Conservation (phyloP, 2,329 filamentous ascomycete genomes). For the Cercospora citrullina region DNA sequence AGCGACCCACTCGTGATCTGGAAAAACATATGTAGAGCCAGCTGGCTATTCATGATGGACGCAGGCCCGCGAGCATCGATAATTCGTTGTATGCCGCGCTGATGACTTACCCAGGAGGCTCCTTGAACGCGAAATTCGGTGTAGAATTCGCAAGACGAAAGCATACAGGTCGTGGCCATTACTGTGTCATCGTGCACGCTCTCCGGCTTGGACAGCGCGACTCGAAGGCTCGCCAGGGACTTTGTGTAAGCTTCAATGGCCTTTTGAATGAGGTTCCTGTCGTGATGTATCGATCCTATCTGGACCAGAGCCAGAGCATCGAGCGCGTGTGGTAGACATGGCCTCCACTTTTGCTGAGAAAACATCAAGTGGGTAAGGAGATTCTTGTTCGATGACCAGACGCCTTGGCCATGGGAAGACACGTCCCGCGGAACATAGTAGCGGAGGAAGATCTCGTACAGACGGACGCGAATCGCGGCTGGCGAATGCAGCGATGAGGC, state of each 20-base stretch:
- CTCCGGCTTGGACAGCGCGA: conserved; percentile 16
- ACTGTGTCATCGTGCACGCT: conserved; percentile 29
- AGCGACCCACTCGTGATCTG: conserved; percentile 29
- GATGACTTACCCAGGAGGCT: conserved; percentile 31
- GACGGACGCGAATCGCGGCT: conserved; percentile 8
- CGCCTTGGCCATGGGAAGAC: background rate
- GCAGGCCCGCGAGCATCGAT: conserved; percentile 30
- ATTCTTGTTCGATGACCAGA: conserved; percentile 17
- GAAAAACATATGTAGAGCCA: conserved; percentile 31
- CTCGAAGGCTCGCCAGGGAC: conserved; percentile 26
- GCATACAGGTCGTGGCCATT: conserved; percentile 30
- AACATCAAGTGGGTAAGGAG: conserved; percentile 25
- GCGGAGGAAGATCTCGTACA: conserved; percentile 30
- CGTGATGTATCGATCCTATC: conserved; percentile 30
- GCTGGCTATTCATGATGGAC: conserved; percentile 23
- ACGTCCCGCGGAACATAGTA: conserved; percentile 30
- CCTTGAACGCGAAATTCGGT: conserved; percentile 30
- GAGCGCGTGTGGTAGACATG: conserved; percentile 29
- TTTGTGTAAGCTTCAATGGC: conserved; percentile 28
- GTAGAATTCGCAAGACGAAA: conserved; percentile 33
- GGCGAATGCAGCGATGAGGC: conserved; percentile 2
- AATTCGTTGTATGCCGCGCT: conserved; percentile 30
- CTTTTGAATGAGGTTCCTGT: conserved; percentile 26
- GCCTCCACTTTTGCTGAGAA: conserved; percentile 8
- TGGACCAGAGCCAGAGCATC: conserved; percentile 34